phyloP scores from a whole-genome alignment of 345 rosid genomes.

The Rhodamnia argentea region DNA sequence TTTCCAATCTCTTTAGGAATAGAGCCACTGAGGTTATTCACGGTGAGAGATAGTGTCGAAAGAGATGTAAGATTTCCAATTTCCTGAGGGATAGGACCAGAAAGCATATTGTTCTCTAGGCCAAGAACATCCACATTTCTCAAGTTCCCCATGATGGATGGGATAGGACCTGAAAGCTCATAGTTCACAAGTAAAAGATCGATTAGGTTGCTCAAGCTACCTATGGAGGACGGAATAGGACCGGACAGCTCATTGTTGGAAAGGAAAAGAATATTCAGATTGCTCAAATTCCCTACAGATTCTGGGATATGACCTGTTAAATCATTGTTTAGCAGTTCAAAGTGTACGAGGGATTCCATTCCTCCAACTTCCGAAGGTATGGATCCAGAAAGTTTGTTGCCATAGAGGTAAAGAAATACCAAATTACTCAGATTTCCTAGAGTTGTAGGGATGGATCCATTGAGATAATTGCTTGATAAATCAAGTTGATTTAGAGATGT shows the following conservation, averaged over 20 bases:
- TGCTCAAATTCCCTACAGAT: neutral
- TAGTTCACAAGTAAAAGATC: too few relatives aligned
- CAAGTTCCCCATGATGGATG: neutral
- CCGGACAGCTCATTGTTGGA: neutral
- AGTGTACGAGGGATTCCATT: neutral
- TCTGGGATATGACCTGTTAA: neutral
- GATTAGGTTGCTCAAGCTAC: too few relatives aligned
- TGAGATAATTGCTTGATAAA: neutral
- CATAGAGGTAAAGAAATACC: neutral
- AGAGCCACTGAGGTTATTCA: neutral
- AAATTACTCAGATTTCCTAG: neutral
- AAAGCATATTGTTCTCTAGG: too few relatives aligned
- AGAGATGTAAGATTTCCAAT: neutral
- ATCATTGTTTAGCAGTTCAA: rapidly evolving
- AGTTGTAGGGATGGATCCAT: neutral
- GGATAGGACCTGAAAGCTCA: neutral
- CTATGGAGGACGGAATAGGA: neutral
- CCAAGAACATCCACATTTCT: neutral
- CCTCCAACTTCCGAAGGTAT: neutral
- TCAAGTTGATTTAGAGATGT: neutral
- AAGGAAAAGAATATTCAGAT: neutral
- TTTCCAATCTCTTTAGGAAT: neutral
- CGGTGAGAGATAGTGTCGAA: neutral
- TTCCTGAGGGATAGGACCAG: neutral
- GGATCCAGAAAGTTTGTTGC: neutral